Percentiles rank a stretch among this genome's conserved stretches.
phyloP scores from a whole-genome alignment of 306 rosid genomes.

The Cajanus cajan region DNA sequence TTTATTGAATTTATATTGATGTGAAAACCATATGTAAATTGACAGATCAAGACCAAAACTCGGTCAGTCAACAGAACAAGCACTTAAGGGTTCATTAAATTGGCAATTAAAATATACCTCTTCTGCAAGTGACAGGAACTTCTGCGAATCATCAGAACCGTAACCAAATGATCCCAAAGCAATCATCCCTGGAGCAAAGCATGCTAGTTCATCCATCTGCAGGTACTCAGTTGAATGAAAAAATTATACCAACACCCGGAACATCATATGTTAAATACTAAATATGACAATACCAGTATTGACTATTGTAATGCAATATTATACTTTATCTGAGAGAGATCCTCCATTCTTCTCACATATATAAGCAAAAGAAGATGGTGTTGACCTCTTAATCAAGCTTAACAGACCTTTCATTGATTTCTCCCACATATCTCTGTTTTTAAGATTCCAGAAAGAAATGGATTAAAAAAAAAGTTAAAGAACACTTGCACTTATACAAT shows the following conservation, averaged over 20 bases:
- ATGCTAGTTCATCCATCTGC: slow-evolving; percentile 99
- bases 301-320: slow-evolving; percentile 11
- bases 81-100: not conserved
- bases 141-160: slow-evolving; percentile 70
- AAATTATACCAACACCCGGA: slow-evolving; percentile 5
- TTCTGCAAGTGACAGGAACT: slow-evolving; percentile 81
- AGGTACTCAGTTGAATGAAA: slow-evolving; percentile 27
- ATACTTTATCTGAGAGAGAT: slow-evolving; percentile 78
- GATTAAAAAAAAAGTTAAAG: slow-evolving; percentile 16
- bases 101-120: slow-evolving; percentile 57
- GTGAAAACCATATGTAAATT: not conserved
- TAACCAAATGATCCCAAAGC: slow-evolving; percentile 92
- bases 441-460: slow-evolving; percentile 25
- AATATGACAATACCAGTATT: slow-evolving; percentile 1
- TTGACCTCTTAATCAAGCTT: slow-evolving; percentile 74
- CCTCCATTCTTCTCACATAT: slow-evolving; percentile 93
- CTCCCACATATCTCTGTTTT: slow-evolving; percentile 99
- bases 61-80: slow-evolving; percentile 13
- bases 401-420: slow-evolving; percentile 85
- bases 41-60: slow-evolving; percentile 6
- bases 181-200: slow-evolving; percentile 99
- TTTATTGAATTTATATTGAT: not conserved
- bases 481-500: not conserved
- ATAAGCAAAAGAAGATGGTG: slow-evolving; percentile 92
- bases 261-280: slow-evolving; percentile 9